phyloP scores from a whole-genome alignment of 306 rosid species.

The Corylus americana region DNA sequence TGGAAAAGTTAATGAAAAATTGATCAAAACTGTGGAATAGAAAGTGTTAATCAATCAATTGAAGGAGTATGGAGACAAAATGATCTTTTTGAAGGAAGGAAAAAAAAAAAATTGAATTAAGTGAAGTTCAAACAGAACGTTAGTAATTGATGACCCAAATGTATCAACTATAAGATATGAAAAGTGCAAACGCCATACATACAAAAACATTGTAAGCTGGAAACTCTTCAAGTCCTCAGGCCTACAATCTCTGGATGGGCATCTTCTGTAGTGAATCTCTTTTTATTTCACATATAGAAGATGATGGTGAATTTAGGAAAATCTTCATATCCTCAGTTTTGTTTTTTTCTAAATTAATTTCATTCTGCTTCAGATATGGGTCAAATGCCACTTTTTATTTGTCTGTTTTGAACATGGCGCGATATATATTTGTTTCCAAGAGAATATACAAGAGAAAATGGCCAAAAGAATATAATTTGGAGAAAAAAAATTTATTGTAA shows the following conservation, averaged over 20 bases:
- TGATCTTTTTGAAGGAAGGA: not conserved
- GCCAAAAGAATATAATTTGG: not conserved
- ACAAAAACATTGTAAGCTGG: not conserved
- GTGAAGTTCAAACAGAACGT: not conserved
- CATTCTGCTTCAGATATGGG: not conserved
- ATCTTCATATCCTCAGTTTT: not conserved
- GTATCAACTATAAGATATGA: not conserved
- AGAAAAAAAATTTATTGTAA: not conserved
- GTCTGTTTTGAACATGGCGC: not conserved
- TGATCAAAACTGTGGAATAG: conserved; percentile 82
- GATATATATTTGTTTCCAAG: not conserved
- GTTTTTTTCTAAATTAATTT: not conserved
- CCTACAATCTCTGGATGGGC: not conserved
- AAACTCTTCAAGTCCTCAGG: not conserved
- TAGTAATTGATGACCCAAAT: not conserved
- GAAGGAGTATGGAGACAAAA: conserved; percentile 9
- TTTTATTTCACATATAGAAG: not conserved
- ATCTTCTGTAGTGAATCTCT: not conserved
- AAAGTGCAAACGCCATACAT: not conserved
- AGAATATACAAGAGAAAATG: not conserved
- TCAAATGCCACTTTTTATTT: not conserved
- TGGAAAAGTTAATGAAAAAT: conserved; percentile 96
- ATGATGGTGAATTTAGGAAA: not conserved
- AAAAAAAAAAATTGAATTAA: not conserved
- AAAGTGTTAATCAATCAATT: conserved; percentile 24